Evolutionary conservation across 306 rosid species (phyloP).

Genomic region (Pyrus betulifolia): DNA sequence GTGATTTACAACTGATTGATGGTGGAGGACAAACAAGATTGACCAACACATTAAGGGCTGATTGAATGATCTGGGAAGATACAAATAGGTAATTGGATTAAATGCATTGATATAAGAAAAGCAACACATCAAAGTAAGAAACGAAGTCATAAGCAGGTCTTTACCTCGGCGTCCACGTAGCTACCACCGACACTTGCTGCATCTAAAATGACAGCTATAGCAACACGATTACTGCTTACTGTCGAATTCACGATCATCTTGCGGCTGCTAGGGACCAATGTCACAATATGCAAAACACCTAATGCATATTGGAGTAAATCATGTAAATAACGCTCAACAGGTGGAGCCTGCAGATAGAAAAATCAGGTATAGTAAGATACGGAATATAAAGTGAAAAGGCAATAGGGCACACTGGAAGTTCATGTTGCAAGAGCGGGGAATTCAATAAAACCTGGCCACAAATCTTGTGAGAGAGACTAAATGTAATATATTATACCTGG

Average conservation of each 20-base stretch:
- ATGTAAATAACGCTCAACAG: conserved; percentile 87
- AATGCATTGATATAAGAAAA: not conserved
- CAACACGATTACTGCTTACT: conserved; percentile 83
- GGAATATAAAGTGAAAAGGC: not conserved
- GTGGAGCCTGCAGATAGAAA: conserved; percentile 73
- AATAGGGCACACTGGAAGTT: not conserved
- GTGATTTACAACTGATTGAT: conserved; percentile 86
- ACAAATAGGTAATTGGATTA: conserved; percentile 1
- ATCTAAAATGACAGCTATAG: conserved; percentile 90
- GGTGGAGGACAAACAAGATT: conserved; percentile 99
- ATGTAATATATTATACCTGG: conserved; percentile 51
- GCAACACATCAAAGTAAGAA: conserved; percentile 6
- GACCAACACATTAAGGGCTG: conserved; percentile 84
- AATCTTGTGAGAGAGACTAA: not conserved
- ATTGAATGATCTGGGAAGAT: conserved; percentile 82
- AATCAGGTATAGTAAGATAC: not conserved
- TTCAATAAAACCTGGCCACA: not conserved
- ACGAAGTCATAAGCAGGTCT: not conserved
- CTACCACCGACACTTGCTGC: conserved; percentile 82
- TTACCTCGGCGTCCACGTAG: conserved; percentile 93
- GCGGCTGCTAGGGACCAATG: conserved; percentile 89
- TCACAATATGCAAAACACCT: conserved; percentile 90
- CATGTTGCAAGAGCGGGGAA: not conserved
- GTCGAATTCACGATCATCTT: conserved; percentile 82
- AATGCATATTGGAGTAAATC: conserved; percentile 96